Base-by-base conservation (phyloP, 2,329 filamentous ascomycete species). In the Diaporthe longicolla region DNA sequence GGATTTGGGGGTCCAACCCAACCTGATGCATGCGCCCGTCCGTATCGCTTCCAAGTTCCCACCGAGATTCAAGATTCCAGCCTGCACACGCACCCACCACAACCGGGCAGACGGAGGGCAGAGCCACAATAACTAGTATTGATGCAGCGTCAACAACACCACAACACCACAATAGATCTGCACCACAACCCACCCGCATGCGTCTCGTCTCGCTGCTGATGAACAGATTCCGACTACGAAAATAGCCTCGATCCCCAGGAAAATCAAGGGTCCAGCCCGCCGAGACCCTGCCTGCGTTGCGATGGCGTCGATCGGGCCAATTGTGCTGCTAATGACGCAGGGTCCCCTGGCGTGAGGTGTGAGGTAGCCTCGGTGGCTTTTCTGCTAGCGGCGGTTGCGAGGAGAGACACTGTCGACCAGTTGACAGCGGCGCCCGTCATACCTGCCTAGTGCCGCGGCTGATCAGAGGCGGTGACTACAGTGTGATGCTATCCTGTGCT, bases 291-390 rank as follows among this genome's bases (percentile, higher is more conserved):
- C 61, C 26, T 52, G 61, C 24, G 35, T 17, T 50, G 26, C 24
- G 21, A 65, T 65, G 43, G 61, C 61, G 61, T 50, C 26, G 61
- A 66, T 52, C 61, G 61, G 61, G 61, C 4, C 8, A 11, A 50
- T 66, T 24, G 10, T 40, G 43, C 37, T 40, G 37, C 61, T 66
- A 66, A 66, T 66, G 61, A 66, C 61, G 61, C 61, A 66, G 61
- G 61, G 61, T 66, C 61, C 29, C 29, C 6, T 13, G 7, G 2
- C n/a, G 43, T 37, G 29, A 66, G 43, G 19, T 50, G 40, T 7
- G 61, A 50, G 37, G 37, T 40, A 40, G 37, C 37, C 35, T 13
- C 11, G 40, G 61, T 65, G 29, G 43, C 26, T 37, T 37, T 24
- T 35, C 17, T 50, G 40, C 29, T 37, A 37, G 43, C 43, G 45